Evolutionary conservation across 257 asterid genomes (phyloP).

Genomic region (Solanum peruvianum): DNA sequence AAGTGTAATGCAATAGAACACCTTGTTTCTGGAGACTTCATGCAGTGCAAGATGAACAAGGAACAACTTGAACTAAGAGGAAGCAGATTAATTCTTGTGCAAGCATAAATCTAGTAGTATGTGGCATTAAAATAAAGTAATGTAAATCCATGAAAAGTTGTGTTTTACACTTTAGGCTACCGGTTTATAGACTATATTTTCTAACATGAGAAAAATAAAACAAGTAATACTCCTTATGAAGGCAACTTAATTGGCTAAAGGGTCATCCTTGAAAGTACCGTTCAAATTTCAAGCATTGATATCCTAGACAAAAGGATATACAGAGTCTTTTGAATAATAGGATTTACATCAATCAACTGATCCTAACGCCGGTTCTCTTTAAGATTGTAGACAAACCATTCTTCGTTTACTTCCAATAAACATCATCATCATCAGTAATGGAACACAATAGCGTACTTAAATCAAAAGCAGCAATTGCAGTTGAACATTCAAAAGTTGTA

Average conservation of each 20-base stretch:
- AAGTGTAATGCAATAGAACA: background rate
- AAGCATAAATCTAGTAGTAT: background rate
- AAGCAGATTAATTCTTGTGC: background rate
- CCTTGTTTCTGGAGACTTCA: background rate
- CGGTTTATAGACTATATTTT: background rate
- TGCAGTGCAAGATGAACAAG: background rate
- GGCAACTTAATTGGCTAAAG: no score
- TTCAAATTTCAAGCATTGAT: no score
- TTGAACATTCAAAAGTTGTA: background rate
- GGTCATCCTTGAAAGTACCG: background rate
- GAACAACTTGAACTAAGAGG: background rate
- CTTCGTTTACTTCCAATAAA: background rate
- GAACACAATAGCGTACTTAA: background rate
- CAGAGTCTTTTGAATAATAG: background rate
- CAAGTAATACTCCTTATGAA: no score
- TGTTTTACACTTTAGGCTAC: background rate
- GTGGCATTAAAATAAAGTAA: no score
- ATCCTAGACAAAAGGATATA: background rate
- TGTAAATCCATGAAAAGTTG: no score
- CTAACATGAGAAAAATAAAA: background rate
- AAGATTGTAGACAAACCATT: constrained; percentile 1
- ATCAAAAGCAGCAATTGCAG: background rate
- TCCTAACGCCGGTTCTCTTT: background rate
- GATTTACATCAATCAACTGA: background rate
- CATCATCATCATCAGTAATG: background rate